These are phyloP conservation scores for Fusarium sp. DNA, from an alignment of 2,329 filamentous ascomycete genomes.

Conservation along the genomic window DNA sequence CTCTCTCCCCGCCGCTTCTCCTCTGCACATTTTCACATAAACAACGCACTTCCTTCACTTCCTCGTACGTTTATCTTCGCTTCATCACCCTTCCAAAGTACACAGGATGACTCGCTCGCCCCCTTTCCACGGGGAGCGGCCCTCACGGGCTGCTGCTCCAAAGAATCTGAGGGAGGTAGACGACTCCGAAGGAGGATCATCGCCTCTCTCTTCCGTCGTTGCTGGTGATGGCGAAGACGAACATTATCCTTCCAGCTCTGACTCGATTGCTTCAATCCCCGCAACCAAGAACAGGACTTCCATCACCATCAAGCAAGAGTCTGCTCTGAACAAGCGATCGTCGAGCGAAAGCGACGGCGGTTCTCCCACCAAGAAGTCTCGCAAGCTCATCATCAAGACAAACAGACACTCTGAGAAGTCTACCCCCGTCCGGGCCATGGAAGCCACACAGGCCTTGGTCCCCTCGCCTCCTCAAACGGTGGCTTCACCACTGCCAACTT, in stretches of 20 bases:
- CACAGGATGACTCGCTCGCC: neutral
- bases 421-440: neutral
- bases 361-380: slow-evolving; percentile 17
- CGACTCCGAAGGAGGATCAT: slow-evolving; percentile 5
- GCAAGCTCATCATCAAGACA: slow-evolving; percentile 12
- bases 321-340: slow-evolving; percentile 5
- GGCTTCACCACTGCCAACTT: neutral
- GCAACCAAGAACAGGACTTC: neutral
- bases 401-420: neutral
- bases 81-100: neutral
- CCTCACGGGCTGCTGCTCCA: slow-evolving; percentile 17
- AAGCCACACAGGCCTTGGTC: neutral
- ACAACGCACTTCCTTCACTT: neutral
- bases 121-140: slow-evolving; percentile 1
- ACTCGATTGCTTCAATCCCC: neutral
- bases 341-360: neutral
- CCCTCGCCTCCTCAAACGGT: neutral
- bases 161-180: slow-evolving; percentile 10
- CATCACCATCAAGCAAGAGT: neutral
- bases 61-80: neutral
- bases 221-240: neutral
- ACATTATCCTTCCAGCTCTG: neutral
- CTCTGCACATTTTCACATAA: neutral
- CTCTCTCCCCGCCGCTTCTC: neutral
- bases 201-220: neutral